Percentiles rank a stretch among this genome's conserved stretches.
phyloP scores from a whole-genome alignment of 345 rosid species.

The Angophora floribunda region DNA sequence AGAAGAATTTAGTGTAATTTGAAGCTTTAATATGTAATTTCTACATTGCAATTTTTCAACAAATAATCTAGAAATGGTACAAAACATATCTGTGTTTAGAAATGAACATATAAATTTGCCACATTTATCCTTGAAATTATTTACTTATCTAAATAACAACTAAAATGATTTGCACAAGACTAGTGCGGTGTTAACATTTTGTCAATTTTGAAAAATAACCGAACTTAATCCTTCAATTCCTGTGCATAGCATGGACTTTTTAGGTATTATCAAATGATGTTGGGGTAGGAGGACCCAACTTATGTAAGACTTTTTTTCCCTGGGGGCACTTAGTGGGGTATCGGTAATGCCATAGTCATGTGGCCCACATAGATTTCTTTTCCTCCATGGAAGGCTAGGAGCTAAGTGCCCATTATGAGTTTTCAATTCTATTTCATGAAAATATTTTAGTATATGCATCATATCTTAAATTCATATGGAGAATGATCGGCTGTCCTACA shows the following conservation, averaged over 20 bases:
- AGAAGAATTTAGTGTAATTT: not conserved
- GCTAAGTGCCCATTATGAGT: not conserved
- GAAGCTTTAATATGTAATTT: not conserved
- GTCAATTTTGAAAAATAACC: not conserved
- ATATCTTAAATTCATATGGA: not conserved
- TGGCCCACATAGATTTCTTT: not conserved
- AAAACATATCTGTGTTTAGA: not conserved
- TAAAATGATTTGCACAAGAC: not conserved
- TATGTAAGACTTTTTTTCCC: not conserved
- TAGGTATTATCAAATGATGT: not conserved
- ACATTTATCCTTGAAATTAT: not conserved
- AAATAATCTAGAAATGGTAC: not conserved
- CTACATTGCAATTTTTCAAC: not conserved
- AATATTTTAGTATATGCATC: not conserved
- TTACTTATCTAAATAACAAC: too few relatives aligned
- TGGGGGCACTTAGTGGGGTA: not conserved
- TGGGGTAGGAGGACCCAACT: not conserved
- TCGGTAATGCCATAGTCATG: not conserved
- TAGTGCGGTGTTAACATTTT: too few relatives aligned
- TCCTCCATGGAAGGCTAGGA: not conserved
- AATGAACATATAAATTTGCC: not conserved
- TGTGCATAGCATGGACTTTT: not conserved
- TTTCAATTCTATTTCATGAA: not conserved
- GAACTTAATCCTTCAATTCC: not conserved
- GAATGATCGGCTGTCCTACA: not conserved